A percentile compares a stretch with the other conserved stretches of the same genome.
phyloP scores from a whole-genome alignment of 257 asterid genomes.

The Solanum pinnatisectum region DNA sequence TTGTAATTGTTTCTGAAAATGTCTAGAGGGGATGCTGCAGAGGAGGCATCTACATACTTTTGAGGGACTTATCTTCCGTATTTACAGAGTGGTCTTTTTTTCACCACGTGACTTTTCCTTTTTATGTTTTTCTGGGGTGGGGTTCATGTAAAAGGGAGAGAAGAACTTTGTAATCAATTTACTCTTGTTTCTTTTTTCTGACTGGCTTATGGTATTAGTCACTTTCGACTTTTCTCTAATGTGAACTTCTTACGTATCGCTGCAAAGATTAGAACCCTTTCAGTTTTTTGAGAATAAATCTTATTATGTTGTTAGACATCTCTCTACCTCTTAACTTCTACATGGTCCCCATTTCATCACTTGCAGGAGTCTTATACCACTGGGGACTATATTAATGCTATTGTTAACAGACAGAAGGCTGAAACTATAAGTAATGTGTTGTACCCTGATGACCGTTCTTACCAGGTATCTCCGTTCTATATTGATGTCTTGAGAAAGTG shows the following conservation, averaged over 20 bases:
- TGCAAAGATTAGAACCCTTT: neutral
- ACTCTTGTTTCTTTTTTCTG: neutral
- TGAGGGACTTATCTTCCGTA: neutral
- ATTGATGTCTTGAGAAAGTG: neutral
- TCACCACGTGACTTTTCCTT: neutral
- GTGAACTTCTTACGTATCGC: neutral
- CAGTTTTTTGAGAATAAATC: neutral
- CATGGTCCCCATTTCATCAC: neutral
- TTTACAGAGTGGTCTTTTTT: neutral
- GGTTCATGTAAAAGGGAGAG: neutral
- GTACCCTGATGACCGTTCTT: conserved; percentile 49
- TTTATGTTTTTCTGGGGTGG: neutral
- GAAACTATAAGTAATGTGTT: conserved; percentile 41
- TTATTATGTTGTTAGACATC: neutral
- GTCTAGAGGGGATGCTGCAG: neutral
- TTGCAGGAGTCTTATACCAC: conserved; percentile 40
- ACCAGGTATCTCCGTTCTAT: conserved; percentile 24
- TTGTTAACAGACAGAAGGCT: conserved; percentile 39
- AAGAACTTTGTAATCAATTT: neutral
- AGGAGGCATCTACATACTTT: neutral
- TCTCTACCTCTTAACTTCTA: neutral
- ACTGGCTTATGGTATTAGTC: neutral
- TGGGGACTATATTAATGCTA: conserved; percentile 40
- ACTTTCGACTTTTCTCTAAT: neutral
- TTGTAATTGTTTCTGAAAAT: neutral